These are phyloP conservation scores for Backusella circina DNA, from an alignment of 192 early-diverging fungal genomes.

Conservation along the genomic window DNA sequence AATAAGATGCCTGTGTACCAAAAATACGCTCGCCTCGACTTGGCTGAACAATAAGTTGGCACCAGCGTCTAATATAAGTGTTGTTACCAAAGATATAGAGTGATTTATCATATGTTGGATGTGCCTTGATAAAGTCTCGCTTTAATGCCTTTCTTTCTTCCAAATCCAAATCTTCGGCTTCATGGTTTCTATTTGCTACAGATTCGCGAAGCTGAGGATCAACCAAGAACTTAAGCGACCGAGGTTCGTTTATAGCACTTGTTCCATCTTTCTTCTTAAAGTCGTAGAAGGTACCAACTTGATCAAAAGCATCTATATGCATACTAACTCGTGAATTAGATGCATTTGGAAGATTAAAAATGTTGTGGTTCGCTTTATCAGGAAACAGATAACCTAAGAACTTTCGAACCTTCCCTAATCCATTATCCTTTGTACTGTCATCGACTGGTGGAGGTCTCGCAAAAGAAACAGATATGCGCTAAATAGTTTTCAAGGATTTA, in stretches of 20 bases:
- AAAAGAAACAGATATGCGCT: background rate
- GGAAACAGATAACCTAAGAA: background rate
- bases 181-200: conserved; percentile 11
- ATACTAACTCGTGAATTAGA: conserved; percentile 10
- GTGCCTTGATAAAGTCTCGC: conserved; percentile 37
- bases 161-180: conserved; percentile 26
- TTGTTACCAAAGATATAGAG: conserved; percentile 48
- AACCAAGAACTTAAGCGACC: conserved; percentile 18
- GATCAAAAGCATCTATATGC: conserved; percentile 19
- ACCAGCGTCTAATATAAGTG: conserved; percentile 41
- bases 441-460: background rate
- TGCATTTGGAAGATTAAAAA: background rate
- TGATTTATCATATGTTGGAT: conserved; percentile 49
- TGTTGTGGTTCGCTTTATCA: background rate
- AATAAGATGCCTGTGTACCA: conserved; percentile 35
- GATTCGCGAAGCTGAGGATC: conserved; percentile 20
- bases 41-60: conserved; percentile 48
- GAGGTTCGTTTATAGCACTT: conserved; percentile 1
- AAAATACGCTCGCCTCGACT: conserved; percentile 45
- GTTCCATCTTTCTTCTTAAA: conserved; percentile 5
- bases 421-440: background rate
- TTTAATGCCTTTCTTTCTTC: conserved; percentile 38
- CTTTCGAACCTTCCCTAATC: background rate
- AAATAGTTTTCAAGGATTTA: background rate
- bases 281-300: conserved; percentile 22